Conservation (phyloP, 2,329 filamentous ascomycete species). For the Bertia moriformis region DNA sequence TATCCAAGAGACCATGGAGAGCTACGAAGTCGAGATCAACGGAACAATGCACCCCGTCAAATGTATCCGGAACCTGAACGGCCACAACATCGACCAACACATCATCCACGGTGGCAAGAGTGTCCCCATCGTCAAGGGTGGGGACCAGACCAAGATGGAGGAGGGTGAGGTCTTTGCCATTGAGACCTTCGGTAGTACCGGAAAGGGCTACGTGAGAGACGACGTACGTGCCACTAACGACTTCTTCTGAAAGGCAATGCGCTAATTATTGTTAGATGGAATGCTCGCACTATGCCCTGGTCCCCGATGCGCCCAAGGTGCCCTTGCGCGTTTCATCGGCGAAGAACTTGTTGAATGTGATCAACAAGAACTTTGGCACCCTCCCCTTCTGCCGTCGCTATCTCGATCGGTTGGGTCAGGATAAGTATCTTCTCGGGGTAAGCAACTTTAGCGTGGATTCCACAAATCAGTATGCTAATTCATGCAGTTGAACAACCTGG, state of each 20-base stretch:
- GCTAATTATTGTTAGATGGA: constrained; percentile 24
- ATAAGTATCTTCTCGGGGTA: constrained; percentile 84
- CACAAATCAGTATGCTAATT: background rate
- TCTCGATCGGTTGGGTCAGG: constrained; percentile 79
- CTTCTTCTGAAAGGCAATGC: background rate
- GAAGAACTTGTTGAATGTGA: constrained; percentile 71
- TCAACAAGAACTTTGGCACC: constrained; percentile 93
- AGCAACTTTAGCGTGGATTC: constrained; percentile 19
- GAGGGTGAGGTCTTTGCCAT: constrained; percentile 92
- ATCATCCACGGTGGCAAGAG: constrained; percentile 87
- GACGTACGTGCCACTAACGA: constrained; percentile 35
- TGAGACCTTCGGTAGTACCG: constrained; percentile 89
- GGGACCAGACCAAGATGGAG: constrained; percentile 90
- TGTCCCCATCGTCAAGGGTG: constrained; percentile 81
- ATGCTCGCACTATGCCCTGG: constrained; percentile 75
- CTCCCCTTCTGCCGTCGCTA: constrained; percentile 83
- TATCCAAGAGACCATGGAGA: constrained; percentile 87
- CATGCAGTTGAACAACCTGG: constrained; percentile 66
- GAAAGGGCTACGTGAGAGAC: constrained; percentile 74
- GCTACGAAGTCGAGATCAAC: constrained; percentile 74
- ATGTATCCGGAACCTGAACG: constrained; percentile 73
- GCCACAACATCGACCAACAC: constrained; percentile 79
- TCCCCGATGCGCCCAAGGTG: constrained; percentile 58
- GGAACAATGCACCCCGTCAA: constrained; percentile 69
- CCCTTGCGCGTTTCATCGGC: constrained; percentile 67